phyloP scores from a whole-genome alignment of 495 filamentous ascomycete species.

The Aspergillus biplanus region DNA sequence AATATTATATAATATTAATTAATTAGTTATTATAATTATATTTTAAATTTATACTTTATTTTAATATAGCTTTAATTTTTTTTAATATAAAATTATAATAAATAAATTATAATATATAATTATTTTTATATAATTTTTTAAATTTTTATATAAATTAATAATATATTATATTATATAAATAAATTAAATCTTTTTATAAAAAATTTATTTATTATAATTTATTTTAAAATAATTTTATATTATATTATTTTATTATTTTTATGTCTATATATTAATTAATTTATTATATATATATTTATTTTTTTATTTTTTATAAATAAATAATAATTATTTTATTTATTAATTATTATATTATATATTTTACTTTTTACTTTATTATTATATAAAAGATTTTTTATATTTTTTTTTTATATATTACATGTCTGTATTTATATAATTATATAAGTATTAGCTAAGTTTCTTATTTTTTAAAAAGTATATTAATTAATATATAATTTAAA shows the following conservation, averaged over 20 bases:
- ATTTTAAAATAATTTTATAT: constrained; percentile 1
- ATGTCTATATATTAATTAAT: constrained; percentile 4
- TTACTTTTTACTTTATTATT: constrained; percentile 5
- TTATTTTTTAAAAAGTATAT: too few relatives aligned
- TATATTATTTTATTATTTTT: constrained; percentile 3
- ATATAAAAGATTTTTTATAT: background rate
- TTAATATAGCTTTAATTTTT: constrained; percentile 6
- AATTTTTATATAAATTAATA: too few relatives aligned
- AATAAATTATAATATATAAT: background rate
- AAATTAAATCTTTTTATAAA: constrained; percentile 4
- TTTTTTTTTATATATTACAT: background rate
- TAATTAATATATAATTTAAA: background rate
- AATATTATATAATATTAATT: background rate
- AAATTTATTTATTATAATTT: constrained; percentile 2
- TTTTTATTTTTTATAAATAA: constrained; percentile 6
- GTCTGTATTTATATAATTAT: too few relatives aligned
- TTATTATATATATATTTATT: constrained; percentile 11
- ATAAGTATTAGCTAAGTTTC: too few relatives aligned
- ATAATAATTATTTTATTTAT: constrained; percentile 5
- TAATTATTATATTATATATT: background rate
- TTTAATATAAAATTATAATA: background rate
- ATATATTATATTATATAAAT: constrained; percentile 3
- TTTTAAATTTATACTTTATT: background rate
- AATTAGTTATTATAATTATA: background rate
- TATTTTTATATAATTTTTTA: too few relatives aligned